These are phyloP conservation scores for Halenospora varia DNA, from an alignment of 495 filamentous ascomycete species.

Conservation along the genomic window DNA sequence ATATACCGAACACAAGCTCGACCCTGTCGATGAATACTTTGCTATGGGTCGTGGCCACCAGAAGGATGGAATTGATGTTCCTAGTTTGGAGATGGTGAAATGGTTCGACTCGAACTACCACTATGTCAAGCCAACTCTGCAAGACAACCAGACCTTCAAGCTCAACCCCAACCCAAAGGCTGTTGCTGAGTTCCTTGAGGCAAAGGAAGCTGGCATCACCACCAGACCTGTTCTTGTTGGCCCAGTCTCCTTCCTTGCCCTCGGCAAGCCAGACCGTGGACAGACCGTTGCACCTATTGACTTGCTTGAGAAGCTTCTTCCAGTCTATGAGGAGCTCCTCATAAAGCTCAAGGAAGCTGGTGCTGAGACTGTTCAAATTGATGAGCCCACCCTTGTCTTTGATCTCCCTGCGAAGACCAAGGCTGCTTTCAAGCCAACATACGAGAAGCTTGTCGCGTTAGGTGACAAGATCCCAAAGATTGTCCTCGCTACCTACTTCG, in stretches of 20 bases:
- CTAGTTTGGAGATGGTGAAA: constrained; percentile 97
- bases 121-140: constrained; percentile 98
- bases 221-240: constrained; percentile 94
- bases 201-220: constrained; percentile 88
- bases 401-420: constrained; percentile 84
- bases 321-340: constrained; percentile 88
- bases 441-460: constrained; percentile 76
- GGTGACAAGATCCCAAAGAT: constrained; percentile 77
- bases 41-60: constrained; percentile 99
- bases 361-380: constrained; percentile 93
- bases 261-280: constrained; percentile 95
- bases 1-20: constrained; percentile 80
- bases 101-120: constrained; percentile 99
- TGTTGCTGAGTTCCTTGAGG: constrained; percentile 89
- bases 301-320: constrained; percentile 85
- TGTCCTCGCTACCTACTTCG: constrained; percentile 93
- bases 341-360: constrained; percentile 89
- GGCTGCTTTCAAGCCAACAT: constrained; percentile 95
- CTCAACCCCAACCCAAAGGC: constrained; percentile 86
- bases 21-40: constrained; percentile 93
- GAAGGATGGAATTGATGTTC: constrained; percentile 88
- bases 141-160: constrained; percentile 93
- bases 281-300: constrained; percentile 88
- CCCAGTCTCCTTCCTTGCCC: constrained; percentile 91
- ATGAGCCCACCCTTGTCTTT: constrained; percentile 93